phyloP scores from a whole-genome alignment of 768 basidiomycete genomes.

The Suillus hirtellus region DNA sequence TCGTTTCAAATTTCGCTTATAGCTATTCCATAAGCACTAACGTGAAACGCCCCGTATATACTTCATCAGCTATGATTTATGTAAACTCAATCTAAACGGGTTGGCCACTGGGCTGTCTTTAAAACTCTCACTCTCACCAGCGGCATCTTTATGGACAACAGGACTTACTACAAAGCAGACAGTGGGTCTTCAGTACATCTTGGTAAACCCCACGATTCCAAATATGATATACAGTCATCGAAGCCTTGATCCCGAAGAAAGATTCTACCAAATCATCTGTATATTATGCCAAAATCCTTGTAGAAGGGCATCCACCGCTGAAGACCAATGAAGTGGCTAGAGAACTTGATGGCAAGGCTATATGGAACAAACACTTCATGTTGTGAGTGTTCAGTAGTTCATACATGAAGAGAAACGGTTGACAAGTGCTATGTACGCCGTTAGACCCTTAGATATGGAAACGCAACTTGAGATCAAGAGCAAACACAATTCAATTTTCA shows the following conservation, averaged over 20 bases:
- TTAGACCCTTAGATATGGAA: constrained; percentile 2
- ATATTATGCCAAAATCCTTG: constrained; percentile 2
- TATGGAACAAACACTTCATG: constrained; percentile 5
- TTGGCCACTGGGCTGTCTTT: not conserved
- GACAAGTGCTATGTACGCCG: not conserved
- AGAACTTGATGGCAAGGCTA: not conserved
- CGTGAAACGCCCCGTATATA: too few species aligned
- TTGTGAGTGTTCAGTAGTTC: not conserved
- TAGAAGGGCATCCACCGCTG: not conserved
- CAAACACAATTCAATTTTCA: not conserved
- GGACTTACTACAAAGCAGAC: constrained; percentile 5
- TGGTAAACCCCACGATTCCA: not conserved
- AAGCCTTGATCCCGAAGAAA: constrained; percentile 7
- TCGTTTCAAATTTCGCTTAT: too few species aligned
- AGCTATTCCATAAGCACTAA: too few species aligned
- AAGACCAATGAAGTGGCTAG: not conserved
- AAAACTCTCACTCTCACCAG: not conserved
- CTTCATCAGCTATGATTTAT: not conserved
- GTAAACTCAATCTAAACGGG: not conserved
- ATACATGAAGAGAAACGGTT: not conserved
- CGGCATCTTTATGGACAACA: not conserved
- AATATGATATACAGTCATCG: not conserved
- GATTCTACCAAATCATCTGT: not conserved
- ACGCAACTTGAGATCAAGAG: constrained; percentile 2
- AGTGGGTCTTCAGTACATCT: not conserved